Conservation (phyloP, 495 filamentous ascomycete species). For the Neurospora sp. region DNA sequence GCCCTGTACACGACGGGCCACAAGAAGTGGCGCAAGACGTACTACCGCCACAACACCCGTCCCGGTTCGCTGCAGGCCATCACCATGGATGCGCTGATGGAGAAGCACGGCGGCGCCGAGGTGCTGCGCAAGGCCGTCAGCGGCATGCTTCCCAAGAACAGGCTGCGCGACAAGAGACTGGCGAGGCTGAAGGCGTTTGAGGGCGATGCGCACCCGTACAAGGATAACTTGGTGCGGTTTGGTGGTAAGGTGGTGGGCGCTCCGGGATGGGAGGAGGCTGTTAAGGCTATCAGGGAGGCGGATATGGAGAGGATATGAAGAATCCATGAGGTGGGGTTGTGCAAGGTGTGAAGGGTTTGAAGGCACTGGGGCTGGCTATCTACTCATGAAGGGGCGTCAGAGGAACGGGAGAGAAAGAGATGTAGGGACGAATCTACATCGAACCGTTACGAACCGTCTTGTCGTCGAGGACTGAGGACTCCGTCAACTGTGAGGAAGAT, state of each 20-base stretch:
- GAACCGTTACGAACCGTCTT: background rate
- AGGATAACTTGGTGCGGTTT: slow-evolving; percentile 73
- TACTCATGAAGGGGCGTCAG: background rate
- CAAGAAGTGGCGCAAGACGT: slow-evolving; percentile 87
- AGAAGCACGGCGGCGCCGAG: slow-evolving; percentile 89
- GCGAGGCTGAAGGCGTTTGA: slow-evolving; percentile 93
- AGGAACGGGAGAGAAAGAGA: background rate
- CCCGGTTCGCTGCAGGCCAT: slow-evolving; percentile 80
- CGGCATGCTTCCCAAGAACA: slow-evolving; percentile 97
- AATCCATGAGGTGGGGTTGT: background rate
- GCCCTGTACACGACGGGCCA: slow-evolving; percentile 81
- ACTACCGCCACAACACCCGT: slow-evolving; percentile 86
- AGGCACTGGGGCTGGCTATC: background rate
- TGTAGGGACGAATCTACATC: background rate
- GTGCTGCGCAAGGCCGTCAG: slow-evolving; percentile 83
- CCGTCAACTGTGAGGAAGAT: background rate
- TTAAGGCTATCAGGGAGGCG: slow-evolving; percentile 29
- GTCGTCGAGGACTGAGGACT: background rate
- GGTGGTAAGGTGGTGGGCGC: slow-evolving; percentile 44
- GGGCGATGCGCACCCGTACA: slow-evolving; percentile 81
- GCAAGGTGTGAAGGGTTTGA: background rate
- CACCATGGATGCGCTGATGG: slow-evolving; percentile 91
- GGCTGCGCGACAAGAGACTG: slow-evolving; percentile 74
- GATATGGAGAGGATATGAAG: slow-evolving; percentile 31
- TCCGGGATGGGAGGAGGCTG: slow-evolving; percentile 33